Evolutionary conservation across 495 filamentous ascomycete species (phyloP).

Genomic region (Cenococcum geophilum): DNA sequence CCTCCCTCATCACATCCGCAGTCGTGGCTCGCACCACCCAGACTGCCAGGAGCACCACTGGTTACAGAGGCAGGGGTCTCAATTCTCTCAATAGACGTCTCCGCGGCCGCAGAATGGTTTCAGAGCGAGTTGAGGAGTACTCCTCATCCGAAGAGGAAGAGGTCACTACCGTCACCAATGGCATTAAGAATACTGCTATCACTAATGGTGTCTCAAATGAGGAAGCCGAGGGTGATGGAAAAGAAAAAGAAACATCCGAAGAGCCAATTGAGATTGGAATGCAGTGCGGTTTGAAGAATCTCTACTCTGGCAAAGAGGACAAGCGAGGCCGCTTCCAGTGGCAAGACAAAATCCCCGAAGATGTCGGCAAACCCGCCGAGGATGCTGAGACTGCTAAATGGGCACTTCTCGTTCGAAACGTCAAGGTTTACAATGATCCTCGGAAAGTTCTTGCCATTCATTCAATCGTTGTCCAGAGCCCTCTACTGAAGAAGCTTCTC

Average conservation of each 20-base stretch:
- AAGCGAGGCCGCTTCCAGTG: conserved; percentile 41
- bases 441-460: conserved; percentile 56
- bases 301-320: conserved; percentile 39
- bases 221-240: background rate
- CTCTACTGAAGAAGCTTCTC: conserved; percentile 54
- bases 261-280: conserved; percentile 24
- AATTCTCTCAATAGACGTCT: too few relatives aligned
- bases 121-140: background rate
- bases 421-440: conserved; percentile 50
- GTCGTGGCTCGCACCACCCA: conserved; percentile 1
- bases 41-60: background rate
- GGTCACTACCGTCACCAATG: background rate
- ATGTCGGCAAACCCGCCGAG: conserved; percentile 47
- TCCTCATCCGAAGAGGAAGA: conserved; percentile 17
- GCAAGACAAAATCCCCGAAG: conserved; percentile 41
- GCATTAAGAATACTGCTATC: conserved; percentile 1
- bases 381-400: conserved; percentile 48
- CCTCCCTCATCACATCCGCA: background rate
- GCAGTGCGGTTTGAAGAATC: conserved; percentile 23
- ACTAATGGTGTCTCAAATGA: conserved; percentile 1
- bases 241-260: conserved; percentile 3
- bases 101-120: background rate
- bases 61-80: background rate
- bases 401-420: conserved; percentile 50
- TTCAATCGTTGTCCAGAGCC: conserved; percentile 60